Base-by-base conservation (phyloP, 192 early-diverging fungal genomes). In the Coemansia sp. region DNA sequence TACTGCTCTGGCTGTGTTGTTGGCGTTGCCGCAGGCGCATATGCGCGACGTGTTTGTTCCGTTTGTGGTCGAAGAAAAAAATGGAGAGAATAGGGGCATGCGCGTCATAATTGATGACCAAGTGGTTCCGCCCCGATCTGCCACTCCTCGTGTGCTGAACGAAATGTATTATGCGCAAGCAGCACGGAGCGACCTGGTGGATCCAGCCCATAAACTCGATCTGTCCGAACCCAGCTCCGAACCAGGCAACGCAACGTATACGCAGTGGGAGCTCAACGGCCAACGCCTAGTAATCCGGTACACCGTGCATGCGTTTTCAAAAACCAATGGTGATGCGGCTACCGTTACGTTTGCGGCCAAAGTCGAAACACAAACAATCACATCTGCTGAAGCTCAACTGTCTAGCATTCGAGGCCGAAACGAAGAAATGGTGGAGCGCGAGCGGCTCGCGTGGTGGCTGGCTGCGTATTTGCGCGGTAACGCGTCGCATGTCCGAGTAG, bases 401-500 rank as follows among this genome's bases (percentile, higher is more conserved):
- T 60, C 54, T 7, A 2, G 59, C 41, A 7, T 24, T 29, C 17
- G 39, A 50, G 24, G 60, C 59, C 11, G 64, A 23, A 38, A n/a
- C 12, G 77, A 80, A 56, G 77, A 80, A 25, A 59, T 47, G 0
- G 57, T 54, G 24, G 72, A 74, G 55, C 56, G 60, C 45, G 77
- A 80, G 62, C 72, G 77, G 32, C 59, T 74, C 52, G 51, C 77
- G 12, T 80, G 77, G 77, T 80, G 77, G 77, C 23, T 72, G 58
- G 45, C 65, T 22, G 55, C 68, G 57, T 74, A 66, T 15, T 25
- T 80, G 69, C 72, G 77, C 1, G 77, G 77, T 38, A 80, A 58
- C 41, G 68, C 77, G 55, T 74, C 77, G 12, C 65, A 80, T 48
- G 72, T 80, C 24, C 70, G 72, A 68, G 77, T 80, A 5, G 56